Percentiles rank a stretch among this genome's conserved stretches.
Conservation (phyloP, 2,329 filamentous ascomycete species). For the Trichoderma oligosporum region DNA sequence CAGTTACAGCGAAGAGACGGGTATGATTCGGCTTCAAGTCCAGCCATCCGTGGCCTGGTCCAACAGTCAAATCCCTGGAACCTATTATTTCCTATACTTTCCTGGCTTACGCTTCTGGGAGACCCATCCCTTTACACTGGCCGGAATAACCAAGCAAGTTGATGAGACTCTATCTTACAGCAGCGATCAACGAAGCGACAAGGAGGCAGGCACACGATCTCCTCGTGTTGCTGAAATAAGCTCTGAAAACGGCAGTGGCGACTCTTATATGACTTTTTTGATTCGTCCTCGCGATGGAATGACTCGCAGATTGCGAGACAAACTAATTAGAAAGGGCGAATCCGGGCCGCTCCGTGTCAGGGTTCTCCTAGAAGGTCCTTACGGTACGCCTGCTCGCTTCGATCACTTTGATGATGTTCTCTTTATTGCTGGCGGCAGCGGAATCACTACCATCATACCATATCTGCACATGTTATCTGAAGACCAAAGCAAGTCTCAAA, state of each 20-base stretch:
- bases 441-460: constrained; percentile 35
- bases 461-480: constrained; percentile 30
- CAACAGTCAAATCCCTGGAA: constrained; percentile 34
- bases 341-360: constrained; percentile 23
- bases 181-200: constrained; percentile 21
- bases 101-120: constrained; percentile 37
- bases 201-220: constrained; percentile 21
- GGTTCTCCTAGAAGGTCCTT: constrained; percentile 37
- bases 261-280: constrained; percentile 33
- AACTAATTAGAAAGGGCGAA: constrained; percentile 21
- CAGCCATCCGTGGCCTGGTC: constrained; percentile 30
- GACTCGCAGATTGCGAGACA: constrained; percentile 31
- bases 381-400: constrained; percentile 33
- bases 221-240: constrained; percentile 6
- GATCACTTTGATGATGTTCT: constrained; percentile 32
- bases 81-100: constrained; percentile 41
- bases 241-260: neutral
- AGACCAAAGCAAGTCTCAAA: constrained; percentile 13
- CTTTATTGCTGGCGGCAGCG: constrained; percentile 38
- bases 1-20: constrained; percentile 32
- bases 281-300: constrained; percentile 38
- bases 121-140: constrained; percentile 42
- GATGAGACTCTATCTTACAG: neutral
- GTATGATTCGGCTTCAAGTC: constrained; percentile 37
- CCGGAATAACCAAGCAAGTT: constrained; percentile 21